A percentile compares a stretch with the other conserved stretches of the same genome.
Evolutionary conservation across 2,329 filamentous ascomycete species (phyloP).

Genomic region (Exophiala calicioides): DNA sequence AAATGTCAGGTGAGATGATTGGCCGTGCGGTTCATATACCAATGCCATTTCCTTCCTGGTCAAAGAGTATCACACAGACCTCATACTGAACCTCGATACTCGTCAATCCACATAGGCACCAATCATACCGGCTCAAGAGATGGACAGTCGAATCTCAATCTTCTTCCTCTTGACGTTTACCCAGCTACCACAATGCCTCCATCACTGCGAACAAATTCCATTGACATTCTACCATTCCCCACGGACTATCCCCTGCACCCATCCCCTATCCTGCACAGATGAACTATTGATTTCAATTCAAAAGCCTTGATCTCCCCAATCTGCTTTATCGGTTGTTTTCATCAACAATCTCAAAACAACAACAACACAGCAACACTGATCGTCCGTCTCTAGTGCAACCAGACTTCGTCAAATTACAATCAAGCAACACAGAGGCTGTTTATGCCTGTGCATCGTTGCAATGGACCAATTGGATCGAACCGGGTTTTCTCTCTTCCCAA

Average conservation of each 20-base stretch:
- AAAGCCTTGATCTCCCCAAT: slow-evolving; percentile 23
- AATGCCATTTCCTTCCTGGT: background rate
- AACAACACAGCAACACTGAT: slow-evolving; percentile 23
- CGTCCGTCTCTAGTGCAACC: background rate
- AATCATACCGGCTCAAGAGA: background rate
- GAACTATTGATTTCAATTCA: slow-evolving; percentile 15
- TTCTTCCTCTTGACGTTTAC: slow-evolving; percentile 1
- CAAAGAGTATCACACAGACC: slow-evolving; percentile 4
- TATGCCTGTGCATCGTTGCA: background rate
- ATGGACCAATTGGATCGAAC: slow-evolving; percentile 17
- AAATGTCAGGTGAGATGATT: slow-evolving; percentile 6
- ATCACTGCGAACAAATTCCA: slow-evolving; percentile 15
- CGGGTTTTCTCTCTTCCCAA: slow-evolving; percentile 20
- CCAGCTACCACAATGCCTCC: background rate
- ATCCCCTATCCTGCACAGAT: slow-evolving; percentile 21
- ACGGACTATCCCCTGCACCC: slow-evolving; percentile 24
- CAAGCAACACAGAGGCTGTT: background rate
- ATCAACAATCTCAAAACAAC: slow-evolving; percentile 20
- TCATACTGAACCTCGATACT: slow-evolving; percentile 3
- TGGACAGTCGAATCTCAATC: background rate
- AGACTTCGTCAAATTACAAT: background rate
- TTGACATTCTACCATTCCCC: slow-evolving; percentile 15
- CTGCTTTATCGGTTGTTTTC: slow-evolving; percentile 24
- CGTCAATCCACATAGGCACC: background rate
- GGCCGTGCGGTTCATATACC: background rate